A percentile compares a stretch with the other conserved stretches of the same genome.
Conservation (phyloP, 768 basidiomycete genomes). For the Podaxis rugospora region DNA sequence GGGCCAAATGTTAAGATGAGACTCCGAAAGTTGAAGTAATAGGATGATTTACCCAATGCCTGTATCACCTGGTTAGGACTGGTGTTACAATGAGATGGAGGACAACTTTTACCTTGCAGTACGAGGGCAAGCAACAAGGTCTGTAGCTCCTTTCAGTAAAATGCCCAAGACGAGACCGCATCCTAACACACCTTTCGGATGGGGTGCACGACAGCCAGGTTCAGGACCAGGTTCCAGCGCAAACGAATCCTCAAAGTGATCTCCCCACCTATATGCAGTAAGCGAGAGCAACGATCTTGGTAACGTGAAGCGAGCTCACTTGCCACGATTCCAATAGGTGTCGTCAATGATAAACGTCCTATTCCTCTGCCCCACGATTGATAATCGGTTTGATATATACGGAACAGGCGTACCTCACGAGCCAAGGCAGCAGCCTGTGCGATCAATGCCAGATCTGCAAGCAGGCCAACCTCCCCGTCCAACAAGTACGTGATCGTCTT, state of each 20-base stretch:
- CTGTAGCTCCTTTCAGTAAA: constrained; percentile 26
- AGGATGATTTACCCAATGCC: constrained; percentile 54
- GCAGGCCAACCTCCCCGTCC: constrained; percentile 61
- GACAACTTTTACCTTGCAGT: constrained; percentile 47
- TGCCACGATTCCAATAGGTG: constrained; percentile 70
- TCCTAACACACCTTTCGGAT: constrained; percentile 47
- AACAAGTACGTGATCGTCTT: constrained; percentile 71
- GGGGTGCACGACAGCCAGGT: constrained; percentile 57
- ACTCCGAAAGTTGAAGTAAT: neutral
- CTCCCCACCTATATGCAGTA: constrained; percentile 46
- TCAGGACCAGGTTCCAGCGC: constrained; percentile 56
- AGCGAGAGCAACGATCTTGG: neutral
- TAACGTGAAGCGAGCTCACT: constrained; percentile 33
- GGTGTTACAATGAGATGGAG: neutral
- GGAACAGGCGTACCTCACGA: constrained; percentile 43
- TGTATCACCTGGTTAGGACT: constrained; percentile 21
- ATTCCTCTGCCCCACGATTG: constrained; percentile 37
- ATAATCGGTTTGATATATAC: neutral
- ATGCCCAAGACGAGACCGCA: neutral
- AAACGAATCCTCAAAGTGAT: constrained; percentile 57
- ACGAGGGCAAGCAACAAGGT: constrained; percentile 70
- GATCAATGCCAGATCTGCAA: constrained; percentile 61
- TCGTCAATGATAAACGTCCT: constrained; percentile 69
- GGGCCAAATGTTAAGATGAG: neutral
- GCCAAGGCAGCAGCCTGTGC: constrained; percentile 66